Percentiles rank a stretch among this genome's conserved stretches.
These are phyloP conservation scores for Trichosporon sp. DNA, from an alignment of 1,284 basidiomycete genomes.

Conservation along the genomic window DNA sequence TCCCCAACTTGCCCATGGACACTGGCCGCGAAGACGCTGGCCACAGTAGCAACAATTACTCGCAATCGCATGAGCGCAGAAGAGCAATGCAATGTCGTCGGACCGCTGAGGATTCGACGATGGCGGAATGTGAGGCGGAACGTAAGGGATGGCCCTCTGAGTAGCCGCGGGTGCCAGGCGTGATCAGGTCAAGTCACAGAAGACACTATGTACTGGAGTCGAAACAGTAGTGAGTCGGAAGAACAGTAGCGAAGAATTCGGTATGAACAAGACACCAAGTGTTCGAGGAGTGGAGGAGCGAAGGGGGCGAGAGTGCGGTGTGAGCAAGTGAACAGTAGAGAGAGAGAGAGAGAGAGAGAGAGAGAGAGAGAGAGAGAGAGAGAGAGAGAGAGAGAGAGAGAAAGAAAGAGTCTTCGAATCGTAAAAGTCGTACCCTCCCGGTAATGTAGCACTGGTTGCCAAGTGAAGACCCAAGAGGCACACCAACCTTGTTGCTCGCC, in stretches of 20 bases:
- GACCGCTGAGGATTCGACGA: not conserved
- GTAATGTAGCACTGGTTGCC: conserved; percentile 6
- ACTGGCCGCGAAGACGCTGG: not conserved
- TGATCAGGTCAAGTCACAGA: not conserved
- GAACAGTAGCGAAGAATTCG: not conserved
- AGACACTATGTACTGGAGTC: not conserved
- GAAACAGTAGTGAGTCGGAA: not conserved
- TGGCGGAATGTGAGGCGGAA: not conserved
- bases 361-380: too few species aligned
- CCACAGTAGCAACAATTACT: not conserved
- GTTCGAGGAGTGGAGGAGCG: not conserved
- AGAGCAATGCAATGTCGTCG: not conserved
- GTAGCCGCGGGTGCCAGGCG: not conserved
- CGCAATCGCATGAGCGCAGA: not conserved
- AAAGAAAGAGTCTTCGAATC: not conserved
- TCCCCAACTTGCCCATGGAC: not conserved
- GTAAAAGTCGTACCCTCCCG: not conserved
- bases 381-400: not conserved
- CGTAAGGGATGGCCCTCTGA: not conserved
- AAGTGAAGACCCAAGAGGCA: conserved; percentile 15
- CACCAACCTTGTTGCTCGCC: conserved; percentile 13
- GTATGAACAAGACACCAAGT: not conserved
- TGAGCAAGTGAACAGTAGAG: not conserved
- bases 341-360: too few species aligned
- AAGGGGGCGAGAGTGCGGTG: not conserved